Conservation (phyloP, 2,329 filamentous ascomycete species). For the Plectosphaerella plurivora region DNA sequence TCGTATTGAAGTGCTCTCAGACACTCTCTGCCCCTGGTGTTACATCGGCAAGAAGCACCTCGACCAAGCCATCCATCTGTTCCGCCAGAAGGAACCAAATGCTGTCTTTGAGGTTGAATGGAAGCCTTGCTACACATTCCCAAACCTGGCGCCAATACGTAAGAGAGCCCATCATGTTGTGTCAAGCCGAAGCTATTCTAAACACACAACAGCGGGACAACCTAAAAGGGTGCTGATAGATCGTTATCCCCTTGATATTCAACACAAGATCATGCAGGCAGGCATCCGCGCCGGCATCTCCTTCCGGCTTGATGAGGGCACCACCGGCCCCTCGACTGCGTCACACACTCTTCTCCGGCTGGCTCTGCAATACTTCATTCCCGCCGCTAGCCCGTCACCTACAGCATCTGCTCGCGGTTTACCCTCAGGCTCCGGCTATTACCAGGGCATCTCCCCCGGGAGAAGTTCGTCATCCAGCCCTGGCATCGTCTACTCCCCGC, state of each 20-base stretch:
- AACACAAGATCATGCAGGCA: neutral
- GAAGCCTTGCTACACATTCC: conserved; percentile 42
- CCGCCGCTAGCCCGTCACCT: neutral
- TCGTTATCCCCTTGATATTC: conserved; percentile 16
- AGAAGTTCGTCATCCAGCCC: neutral
- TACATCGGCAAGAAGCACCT: conserved; percentile 44
- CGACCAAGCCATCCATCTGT: conserved; percentile 37
- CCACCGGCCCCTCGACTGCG: conserved; percentile 37
- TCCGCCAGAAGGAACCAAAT: conserved; percentile 32
- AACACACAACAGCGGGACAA: neutral
- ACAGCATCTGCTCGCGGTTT: neutral
- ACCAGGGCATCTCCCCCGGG: neutral
- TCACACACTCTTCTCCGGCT: conserved; percentile 44
- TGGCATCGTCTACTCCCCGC: neutral
- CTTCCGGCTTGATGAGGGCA: conserved; percentile 18
- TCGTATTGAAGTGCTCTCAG: conserved; percentile 42
- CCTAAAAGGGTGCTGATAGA: neutral
- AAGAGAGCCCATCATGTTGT: neutral
- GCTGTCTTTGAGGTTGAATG: conserved; percentile 41
- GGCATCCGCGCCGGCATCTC: conserved; percentile 31
- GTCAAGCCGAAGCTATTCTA: neutral
- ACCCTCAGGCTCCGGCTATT: neutral
- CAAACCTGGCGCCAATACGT: conserved; percentile 24
- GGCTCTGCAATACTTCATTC: conserved; percentile 18
- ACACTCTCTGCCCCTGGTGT: conserved; percentile 48